A percentile compares a stretch with the other conserved stretches of the same genome.
Conservation (phyloP, 768 basidiomycete genomes). For the Cyclocybe cylindracea region DNA sequence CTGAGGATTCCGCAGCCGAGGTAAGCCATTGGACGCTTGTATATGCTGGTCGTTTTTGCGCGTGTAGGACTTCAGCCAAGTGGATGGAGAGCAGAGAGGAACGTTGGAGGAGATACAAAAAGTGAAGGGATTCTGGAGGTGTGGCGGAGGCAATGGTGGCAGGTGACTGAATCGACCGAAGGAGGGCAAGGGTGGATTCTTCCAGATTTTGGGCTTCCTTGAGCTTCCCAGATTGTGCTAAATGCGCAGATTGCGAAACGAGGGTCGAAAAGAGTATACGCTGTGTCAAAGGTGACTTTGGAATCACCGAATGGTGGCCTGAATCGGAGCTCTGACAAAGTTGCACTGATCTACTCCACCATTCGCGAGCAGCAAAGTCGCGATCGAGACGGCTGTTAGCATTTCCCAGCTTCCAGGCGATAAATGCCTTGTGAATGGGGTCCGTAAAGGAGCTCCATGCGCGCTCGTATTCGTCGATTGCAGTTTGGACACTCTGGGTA, state of each 20-base stretch:
- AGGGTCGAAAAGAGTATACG: slow-evolving; percentile 60
- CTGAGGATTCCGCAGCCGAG: slow-evolving; percentile 67
- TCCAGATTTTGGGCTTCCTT: slow-evolving; percentile 56
- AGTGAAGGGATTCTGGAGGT: slow-evolving; percentile 62
- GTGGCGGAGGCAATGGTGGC: slow-evolving; percentile 43
- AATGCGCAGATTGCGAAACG: slow-evolving; percentile 72
- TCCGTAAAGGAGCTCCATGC: slow-evolving; percentile 49
- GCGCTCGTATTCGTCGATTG: slow-evolving; percentile 57
- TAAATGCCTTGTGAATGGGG: slow-evolving; percentile 37
- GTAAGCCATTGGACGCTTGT: slow-evolving; percentile 57
- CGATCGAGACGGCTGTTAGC: slow-evolving; percentile 58
- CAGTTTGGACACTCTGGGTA: slow-evolving; percentile 46
- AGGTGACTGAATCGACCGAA: slow-evolving; percentile 55
- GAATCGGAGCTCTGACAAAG: slow-evolving; percentile 32
- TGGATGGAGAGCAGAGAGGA: slow-evolving; percentile 74
- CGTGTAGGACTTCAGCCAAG: slow-evolving; percentile 70
- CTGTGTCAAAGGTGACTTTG: slow-evolving; percentile 61
- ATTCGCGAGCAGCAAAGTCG: slow-evolving; percentile 52
- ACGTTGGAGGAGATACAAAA: slow-evolving; percentile 68
- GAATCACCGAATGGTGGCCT: neutral
- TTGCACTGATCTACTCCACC: slow-evolving; percentile 67
- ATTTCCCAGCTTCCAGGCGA: slow-evolving; percentile 71
- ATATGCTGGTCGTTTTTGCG: slow-evolving; percentile 38
- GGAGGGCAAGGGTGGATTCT: slow-evolving; percentile 52
- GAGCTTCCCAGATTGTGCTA: slow-evolving; percentile 60